Percentiles rank a stretch among this genome's conserved stretches.
These are phyloP conservation scores for Haemoproteus tartakovskyi DNA, from an alignment of 169 alveolate species.

Conservation along the genomic window DNA sequence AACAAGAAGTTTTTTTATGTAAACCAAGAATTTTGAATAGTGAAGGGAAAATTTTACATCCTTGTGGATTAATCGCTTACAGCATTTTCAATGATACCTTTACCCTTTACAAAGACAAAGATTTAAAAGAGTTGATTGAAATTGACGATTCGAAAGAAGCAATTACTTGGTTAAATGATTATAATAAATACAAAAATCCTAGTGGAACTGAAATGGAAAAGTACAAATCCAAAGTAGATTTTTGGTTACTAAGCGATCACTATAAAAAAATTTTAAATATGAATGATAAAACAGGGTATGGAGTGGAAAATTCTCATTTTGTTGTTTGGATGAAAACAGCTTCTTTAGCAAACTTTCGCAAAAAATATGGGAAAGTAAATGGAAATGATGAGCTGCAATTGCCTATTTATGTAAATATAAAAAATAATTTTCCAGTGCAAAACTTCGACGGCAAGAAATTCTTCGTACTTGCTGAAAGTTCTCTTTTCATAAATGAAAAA, in stretches of 20 bases:
- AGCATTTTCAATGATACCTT: conserved; percentile 77
- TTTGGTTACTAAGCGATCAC: conserved; percentile 47
- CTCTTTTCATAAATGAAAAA: conserved; percentile 46
- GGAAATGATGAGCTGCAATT: conserved; percentile 68
- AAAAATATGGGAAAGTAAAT: conserved; percentile 79
- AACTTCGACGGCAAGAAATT: conserved; percentile 75
- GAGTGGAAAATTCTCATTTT: conserved; percentile 83
- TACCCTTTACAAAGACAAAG: conserved; percentile 52
- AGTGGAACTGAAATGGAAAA: conserved; percentile 15
- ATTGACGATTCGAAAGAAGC: conserved; percentile 77
- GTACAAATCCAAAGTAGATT: conserved; percentile 36
- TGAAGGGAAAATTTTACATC: conserved; percentile 71
- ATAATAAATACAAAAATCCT: conserved; percentile 70
- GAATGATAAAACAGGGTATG: conserved; percentile 76
- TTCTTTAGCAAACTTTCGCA: conserved; percentile 76
- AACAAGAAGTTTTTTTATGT: conserved; percentile 61
- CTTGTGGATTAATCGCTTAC: conserved; percentile 77
- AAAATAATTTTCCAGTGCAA: conserved; percentile 70
- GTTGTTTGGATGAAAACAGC: conserved; percentile 84
- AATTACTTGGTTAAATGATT: conserved; percentile 71
- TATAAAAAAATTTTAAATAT: conserved; percentile 42
- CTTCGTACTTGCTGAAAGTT: conserved; percentile 66
- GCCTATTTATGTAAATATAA: conserved; percentile 73
- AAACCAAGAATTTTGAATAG: conserved; percentile 65
- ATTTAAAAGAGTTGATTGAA: conserved; percentile 42